phyloP scores from a whole-genome alignment of 495 filamentous ascomycete genomes.

The Hyaloscypha finlandica region DNA sequence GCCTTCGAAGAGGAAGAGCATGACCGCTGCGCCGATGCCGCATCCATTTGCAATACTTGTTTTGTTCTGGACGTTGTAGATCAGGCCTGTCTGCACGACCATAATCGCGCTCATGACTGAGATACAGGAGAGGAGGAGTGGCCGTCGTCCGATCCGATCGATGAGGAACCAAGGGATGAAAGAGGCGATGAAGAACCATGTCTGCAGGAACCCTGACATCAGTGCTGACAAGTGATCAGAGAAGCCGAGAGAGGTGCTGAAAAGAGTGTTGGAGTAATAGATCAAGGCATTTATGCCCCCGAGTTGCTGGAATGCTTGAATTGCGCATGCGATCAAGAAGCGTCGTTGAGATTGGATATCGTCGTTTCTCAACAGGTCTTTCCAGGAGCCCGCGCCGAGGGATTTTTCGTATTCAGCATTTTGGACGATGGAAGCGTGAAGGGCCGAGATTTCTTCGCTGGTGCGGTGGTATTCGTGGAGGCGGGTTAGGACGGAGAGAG shows the following conservation, averaged over 20 bases:
- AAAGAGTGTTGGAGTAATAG: slow-evolving; percentile 66
- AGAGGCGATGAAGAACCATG: slow-evolving; percentile 74
- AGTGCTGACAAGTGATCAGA: slow-evolving; percentile 56
- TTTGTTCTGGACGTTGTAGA: slow-evolving; percentile 36
- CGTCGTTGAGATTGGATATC: slow-evolving; percentile 32
- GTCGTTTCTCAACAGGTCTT: slow-evolving; percentile 35
- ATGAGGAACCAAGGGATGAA: slow-evolving; percentile 70
- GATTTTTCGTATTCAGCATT: slow-evolving; percentile 30
- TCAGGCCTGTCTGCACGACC: slow-evolving; percentile 61
- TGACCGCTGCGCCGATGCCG: slow-evolving; percentile 55
- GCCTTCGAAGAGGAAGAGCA: slow-evolving; percentile 71
- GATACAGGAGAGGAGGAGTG: slow-evolving; percentile 66
- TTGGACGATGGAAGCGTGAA: slow-evolving; percentile 32
- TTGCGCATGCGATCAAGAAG: slow-evolving; percentile 34
- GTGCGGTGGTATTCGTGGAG: slow-evolving; percentile 33
- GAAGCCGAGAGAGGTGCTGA: slow-evolving; percentile 58
- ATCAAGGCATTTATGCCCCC: slow-evolving; percentile 74
- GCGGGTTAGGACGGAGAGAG: slow-evolving; percentile 39
- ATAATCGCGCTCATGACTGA: slow-evolving; percentile 69
- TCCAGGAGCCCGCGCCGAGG: slow-evolving; percentile 32
- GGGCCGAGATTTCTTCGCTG: slow-evolving; percentile 17
- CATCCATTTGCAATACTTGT: slow-evolving; percentile 37
- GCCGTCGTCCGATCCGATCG: slow-evolving; percentile 33
- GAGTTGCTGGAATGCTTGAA: slow-evolving; percentile 42
- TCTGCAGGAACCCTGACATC: slow-evolving; percentile 69